Evolutionary conservation across 345 rosid genomes (phyloP), one percentile per base, ranked within the genome.

Genomic region (Litchi chinensis): DNA sequence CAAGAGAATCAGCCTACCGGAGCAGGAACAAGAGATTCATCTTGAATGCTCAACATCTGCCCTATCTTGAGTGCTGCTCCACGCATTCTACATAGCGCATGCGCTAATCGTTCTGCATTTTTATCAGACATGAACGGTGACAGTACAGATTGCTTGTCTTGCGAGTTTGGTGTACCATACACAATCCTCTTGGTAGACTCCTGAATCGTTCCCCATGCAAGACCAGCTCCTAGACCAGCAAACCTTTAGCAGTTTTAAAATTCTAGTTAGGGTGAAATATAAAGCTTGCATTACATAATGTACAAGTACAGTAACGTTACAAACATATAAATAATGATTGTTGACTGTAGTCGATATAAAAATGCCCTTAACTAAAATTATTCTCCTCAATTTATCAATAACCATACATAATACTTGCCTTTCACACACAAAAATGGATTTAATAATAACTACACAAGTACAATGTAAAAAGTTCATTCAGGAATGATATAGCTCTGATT

Each of bases 31-130:
- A 96, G 97, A 78, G 93, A 90, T 85, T 96, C 98, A 71, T 96
- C 98, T 79, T 96, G 99, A 74, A 94, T 96, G 82, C 99, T 96
- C 84, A 96, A 82, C 99, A 94, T 96, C 83, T 96, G 98, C 8
- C 99, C 99, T 13, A 96, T 68, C 79, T 96, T 96, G 69, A 96
- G 97, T 4, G 98, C 99, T 63, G 99, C 99, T 62, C 99, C 99
- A 83, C 98, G 99, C 98, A 94, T 94, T 86, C 93, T 88, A 83
- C 99, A 96, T 24, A 96, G 79, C 6, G 95, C 94, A 68, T 91
- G 90, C 72, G 98, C 98, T 86, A 96, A 86, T 66, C 98, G 95
- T 71, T 96, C 98, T 11, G 99, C 99, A 87, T 96, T 94, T 71
- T 89, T 90, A 57, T 96, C 90, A 32, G 97, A 93, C 71, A 96